Evolutionary conservation across 306 rosid species (phyloP).

Genomic region (Cucumis cinereus): DNA sequence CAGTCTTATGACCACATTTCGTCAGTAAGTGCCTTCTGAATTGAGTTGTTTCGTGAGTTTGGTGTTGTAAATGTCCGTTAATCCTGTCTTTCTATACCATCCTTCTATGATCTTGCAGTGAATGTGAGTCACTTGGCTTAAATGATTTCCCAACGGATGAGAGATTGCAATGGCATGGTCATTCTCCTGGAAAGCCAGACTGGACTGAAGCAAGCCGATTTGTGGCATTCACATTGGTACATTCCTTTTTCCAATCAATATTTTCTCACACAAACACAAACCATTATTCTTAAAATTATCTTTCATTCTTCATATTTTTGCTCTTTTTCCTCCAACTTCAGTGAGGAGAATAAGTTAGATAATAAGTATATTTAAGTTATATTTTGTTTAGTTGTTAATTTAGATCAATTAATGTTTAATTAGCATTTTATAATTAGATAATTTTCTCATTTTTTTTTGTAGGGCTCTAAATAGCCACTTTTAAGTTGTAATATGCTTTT

Average conservation of each 20-base stretch:
- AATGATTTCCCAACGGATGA: slow-evolving; percentile 76
- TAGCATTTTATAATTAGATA: too few species aligned
- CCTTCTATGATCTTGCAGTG: slow-evolving; percentile 40
- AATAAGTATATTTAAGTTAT: too few species aligned
- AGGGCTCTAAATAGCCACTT: too few species aligned
- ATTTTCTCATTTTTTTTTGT: too few species aligned
- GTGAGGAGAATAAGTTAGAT: too few species aligned
- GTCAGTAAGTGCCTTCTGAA: slow-evolving; percentile 33
- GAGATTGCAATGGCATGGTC: slow-evolving; percentile 97
- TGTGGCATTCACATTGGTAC: slow-evolving; percentile 82
- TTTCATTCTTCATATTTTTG: neutral
- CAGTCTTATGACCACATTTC: slow-evolving; percentile 63
- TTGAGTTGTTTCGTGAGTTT: neutral
- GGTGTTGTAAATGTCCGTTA: neutral
- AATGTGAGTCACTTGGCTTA: slow-evolving; percentile 77
- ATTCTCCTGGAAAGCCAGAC: slow-evolving; percentile 62
- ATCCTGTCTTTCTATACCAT: neutral
- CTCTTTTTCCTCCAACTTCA: neutral
- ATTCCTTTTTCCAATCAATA: slow-evolving; percentile 4
- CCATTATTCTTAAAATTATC: neutral
- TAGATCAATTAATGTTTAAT: too few species aligned
- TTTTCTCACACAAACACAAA: neutral
- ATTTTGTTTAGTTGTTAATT: too few species aligned
- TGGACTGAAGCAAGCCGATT: slow-evolving; percentile 85
- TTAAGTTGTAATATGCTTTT: too few species aligned